Evolutionary conservation across 163 green algal species (phyloP).

Genomic region (Chlamydomonas reinhardtii): DNA sequence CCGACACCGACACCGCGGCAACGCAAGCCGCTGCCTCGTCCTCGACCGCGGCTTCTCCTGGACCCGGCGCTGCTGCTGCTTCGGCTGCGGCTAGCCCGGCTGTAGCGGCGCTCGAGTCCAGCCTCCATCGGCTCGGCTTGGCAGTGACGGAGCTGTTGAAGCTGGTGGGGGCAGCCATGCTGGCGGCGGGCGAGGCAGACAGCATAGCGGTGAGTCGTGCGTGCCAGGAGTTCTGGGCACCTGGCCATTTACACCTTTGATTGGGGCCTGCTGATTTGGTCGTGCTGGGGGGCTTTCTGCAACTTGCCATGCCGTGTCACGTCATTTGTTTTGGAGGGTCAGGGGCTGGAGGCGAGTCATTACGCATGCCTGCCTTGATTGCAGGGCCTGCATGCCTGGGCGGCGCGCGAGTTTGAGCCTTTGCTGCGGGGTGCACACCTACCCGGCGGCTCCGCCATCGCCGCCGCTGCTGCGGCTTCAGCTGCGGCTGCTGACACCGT

Average conservation of each 20-base stretch:
- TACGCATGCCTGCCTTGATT: no score
- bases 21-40: no score
- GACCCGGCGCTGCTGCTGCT: not conserved
- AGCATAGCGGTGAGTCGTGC: not conserved
- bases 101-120: slow-evolving; percentile 37
- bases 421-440: slow-evolving; percentile 36
- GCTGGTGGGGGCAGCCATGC: slow-evolving; percentile 29
- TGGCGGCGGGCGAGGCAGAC: slow-evolving; percentile 34
- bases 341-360: no score
- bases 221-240: no score
- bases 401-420: slow-evolving; percentile 18
- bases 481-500: not conserved
- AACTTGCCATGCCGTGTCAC: no score
- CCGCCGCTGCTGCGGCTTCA: not conserved
- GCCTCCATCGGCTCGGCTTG: slow-evolving; percentile 26
- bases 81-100: not conserved
- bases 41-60: no score
- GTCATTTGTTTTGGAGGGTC: no score
- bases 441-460: not conserved
- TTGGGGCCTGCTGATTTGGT: no score
- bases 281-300: no score
- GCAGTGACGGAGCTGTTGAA: slow-evolving; percentile 43
- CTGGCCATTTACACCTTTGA: no score
- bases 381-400: slow-evolving; percentile 56
- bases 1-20: not conserved